phyloP scores from a whole-genome alignment of 1,284 basidiomycete species.

The Puccinia brachypodii region DNA sequence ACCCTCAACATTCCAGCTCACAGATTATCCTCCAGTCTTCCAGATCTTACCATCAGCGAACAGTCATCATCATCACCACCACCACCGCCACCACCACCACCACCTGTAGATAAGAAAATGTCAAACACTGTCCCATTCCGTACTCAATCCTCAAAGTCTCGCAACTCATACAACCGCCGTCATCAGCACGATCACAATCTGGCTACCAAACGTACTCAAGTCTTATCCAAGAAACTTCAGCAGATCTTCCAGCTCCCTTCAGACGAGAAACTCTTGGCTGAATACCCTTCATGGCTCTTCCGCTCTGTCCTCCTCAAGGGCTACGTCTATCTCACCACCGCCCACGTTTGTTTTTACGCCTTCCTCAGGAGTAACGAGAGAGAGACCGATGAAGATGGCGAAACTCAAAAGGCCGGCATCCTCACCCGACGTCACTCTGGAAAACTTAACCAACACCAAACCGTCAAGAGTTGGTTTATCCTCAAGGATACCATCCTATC shows the following conservation, averaged over 20 bases:
- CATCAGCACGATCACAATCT: neutral
- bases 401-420: slow-evolving; percentile 80
- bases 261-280: slow-evolving; percentile 52
- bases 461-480: slow-evolving; percentile 89
- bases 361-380: slow-evolving; percentile 64
- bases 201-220: neutral
- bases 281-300: slow-evolving; percentile 52
- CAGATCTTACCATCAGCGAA: too few relatives aligned
- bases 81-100: neutral
- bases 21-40: too few relatives aligned
- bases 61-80: too few relatives aligned
- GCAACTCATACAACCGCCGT: neutral
- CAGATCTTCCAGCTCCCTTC: slow-evolving; percentile 20
- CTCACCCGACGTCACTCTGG: slow-evolving; percentile 71
- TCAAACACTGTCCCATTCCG: neutral
- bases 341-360: slow-evolving; percentile 93
- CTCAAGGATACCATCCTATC: slow-evolving; percentile 88
- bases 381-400: slow-evolving; percentile 63
- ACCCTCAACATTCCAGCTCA: too few relatives aligned
- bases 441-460: slow-evolving; percentile 70
- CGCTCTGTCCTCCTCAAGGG: slow-evolving; percentile 72
- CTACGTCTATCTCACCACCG: slow-evolving; percentile 90
- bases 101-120: neutral
- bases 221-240: neutral
- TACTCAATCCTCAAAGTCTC: neutral